Conservation (phyloP, 805 yeast species). For the Suhomyces tanzawaensis region DNA sequence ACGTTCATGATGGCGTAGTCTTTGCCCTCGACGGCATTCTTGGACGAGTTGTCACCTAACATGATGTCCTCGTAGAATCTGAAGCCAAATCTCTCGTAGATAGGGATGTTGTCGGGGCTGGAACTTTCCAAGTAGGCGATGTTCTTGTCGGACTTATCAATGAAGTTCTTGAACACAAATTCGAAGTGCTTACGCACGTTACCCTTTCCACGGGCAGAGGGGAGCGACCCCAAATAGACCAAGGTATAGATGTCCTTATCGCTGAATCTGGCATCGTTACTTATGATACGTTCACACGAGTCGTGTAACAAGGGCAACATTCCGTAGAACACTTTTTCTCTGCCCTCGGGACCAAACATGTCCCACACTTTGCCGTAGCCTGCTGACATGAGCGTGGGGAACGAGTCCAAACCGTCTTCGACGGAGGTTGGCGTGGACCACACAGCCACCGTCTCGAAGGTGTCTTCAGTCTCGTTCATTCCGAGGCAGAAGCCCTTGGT, state of each 20-base stretch:
- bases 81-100: slow-evolving; percentile 52
- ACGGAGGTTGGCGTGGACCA: slow-evolving; percentile 50
- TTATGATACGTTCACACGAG: slow-evolving; percentile 42
- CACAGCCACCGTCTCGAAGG: slow-evolving; percentile 53
- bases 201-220: slow-evolving; percentile 54
- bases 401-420: slow-evolving; percentile 43
- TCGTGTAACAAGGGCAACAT: slow-evolving; percentile 53
- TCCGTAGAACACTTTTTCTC: slow-evolving; percentile 48
- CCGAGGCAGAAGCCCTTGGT: slow-evolving; percentile 50
- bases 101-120: slow-evolving; percentile 43
- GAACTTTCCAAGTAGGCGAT: slow-evolving; percentile 52
- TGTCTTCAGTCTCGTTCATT: slow-evolving; percentile 41
- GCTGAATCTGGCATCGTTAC: slow-evolving; percentile 37
- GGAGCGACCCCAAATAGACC: slow-evolving; percentile 45
- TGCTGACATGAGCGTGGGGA: slow-evolving; percentile 47
- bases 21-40: slow-evolving; percentile 31
- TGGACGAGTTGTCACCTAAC: slow-evolving; percentile 31
- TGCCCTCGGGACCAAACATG: slow-evolving; percentile 46
- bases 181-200: slow-evolving; percentile 50
- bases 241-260: slow-evolving; percentile 40
- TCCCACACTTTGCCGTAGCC: slow-evolving; percentile 54
- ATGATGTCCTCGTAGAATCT: slow-evolving; percentile 48
- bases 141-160: slow-evolving; percentile 39
- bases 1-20: slow-evolving; percentile 44
- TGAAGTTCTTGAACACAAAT: slow-evolving; percentile 44